Percentiles rank a stretch among this genome's conserved stretches.
phyloP scores from a whole-genome alignment of 1,139 yeast genomes.

The Saccharomyces hybrid region DNA sequence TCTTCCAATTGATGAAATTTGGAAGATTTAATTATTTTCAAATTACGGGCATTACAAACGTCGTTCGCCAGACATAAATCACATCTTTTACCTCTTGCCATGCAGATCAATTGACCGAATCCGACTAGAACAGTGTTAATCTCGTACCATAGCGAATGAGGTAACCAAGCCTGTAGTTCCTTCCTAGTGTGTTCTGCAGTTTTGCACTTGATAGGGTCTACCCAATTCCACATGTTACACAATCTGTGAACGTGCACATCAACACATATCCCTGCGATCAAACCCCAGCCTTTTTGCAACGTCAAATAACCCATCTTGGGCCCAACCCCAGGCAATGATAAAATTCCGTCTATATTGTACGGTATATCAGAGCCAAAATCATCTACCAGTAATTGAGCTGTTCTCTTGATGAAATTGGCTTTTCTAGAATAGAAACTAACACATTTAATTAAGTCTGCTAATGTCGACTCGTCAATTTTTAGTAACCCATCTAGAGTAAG shows the following conservation, averaged over 20 bases:
- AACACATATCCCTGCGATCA: conserved; percentile 78
- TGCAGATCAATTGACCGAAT: conserved; percentile 84
- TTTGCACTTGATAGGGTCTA: conserved; percentile 39
- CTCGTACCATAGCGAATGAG: conserved; percentile 66
- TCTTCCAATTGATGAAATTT: neutral
- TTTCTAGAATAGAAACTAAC: conserved; percentile 87
- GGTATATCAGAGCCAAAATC: conserved; percentile 63
- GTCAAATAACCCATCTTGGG: conserved; percentile 89
- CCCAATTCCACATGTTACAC: conserved; percentile 81
- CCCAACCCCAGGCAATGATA: conserved; percentile 82
- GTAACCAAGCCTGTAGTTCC: conserved; percentile 68
- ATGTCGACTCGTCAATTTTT: conserved; percentile 45
- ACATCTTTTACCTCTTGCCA: conserved; percentile 65
- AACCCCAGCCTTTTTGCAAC: conserved; percentile 73
- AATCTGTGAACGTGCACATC: conserved; percentile 87
- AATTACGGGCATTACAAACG: conserved; percentile 14
- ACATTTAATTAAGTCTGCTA: conserved; percentile 61
- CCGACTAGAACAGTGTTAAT: conserved; percentile 85
- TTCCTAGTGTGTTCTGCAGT: conserved; percentile 73
- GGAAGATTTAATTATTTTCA: neutral
- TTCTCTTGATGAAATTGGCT: conserved; percentile 57
- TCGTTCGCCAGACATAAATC: conserved; percentile 47
- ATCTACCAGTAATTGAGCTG: conserved; percentile 48
- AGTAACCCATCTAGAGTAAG: conserved; percentile 40
- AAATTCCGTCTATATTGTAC: conserved; percentile 55